Conservation (phyloP, 306 rosid species). For the Casuarina equisetifolia region DNA sequence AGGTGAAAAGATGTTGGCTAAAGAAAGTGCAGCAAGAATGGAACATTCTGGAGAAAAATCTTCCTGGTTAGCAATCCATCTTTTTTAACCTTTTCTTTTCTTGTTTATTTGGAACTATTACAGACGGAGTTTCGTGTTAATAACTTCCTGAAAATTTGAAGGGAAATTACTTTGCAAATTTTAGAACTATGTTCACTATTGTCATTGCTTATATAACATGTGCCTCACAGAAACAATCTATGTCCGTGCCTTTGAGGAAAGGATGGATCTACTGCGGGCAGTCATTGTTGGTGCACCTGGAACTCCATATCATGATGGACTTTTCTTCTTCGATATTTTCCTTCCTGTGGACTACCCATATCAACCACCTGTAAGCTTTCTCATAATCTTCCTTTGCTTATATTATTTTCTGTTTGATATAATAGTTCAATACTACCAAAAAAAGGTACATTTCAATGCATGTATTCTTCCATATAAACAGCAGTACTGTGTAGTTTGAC, state of each 20-base stretch:
- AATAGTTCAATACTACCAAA: not conserved
- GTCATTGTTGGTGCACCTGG: conserved; percentile 91
- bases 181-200: not conserved
- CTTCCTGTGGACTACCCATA: conserved; percentile 86
- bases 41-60: conserved; percentile 78
- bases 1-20: conserved; percentile 76
- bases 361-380: conserved; percentile 83
- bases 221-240: conserved; percentile 67
- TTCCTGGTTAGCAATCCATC: conserved; percentile 66
- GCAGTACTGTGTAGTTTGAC: not conserved
- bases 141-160: conserved; percentile 9
- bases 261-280: conserved; percentile 88
- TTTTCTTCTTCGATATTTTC: conserved; percentile 83
- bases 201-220: conserved; percentile 3
- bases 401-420: conserved; percentile 12
- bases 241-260: conserved; percentile 81
- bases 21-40: conserved; percentile 94
- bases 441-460: not conserved
- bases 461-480: not conserved
- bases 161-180: conserved; percentile 11
- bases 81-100: conserved; percentile 13
- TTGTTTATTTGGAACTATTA: conserved; percentile 7
- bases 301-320: conserved; percentile 93
- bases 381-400: conserved; percentile 16
- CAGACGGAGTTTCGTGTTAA: not conserved